Base-by-base conservation (phyloP, 192 early-diverging fungal genomes). In the Podila verticillata region DNA sequence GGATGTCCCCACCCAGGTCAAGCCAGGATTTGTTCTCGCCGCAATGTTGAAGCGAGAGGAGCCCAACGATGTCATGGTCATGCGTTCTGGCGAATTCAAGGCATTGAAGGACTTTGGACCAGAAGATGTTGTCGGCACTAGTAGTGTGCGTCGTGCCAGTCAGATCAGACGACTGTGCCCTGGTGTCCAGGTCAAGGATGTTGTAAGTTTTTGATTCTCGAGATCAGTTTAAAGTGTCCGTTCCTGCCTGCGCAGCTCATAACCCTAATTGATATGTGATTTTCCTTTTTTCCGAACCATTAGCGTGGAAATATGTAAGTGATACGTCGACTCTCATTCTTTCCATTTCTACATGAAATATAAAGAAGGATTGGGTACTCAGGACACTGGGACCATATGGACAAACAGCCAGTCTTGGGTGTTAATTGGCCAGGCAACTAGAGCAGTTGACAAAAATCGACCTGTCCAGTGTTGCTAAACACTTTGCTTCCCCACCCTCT, bases 31-130 rank as follows among this genome's bases (percentile, higher is more conserved):
- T 94, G 57, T 77, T 0, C 72, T 99, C 32, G 95, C 90, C 2
- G 96, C 96, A 0, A 88, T 97, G 28, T 78, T 94, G 62, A 88
- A 93, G 81, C 84, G 97, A n/a, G 96, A 94, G 66, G 93, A 99
- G 81, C 95, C 96, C 2, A 82, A 94, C 47, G 97, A 99, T 86
- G 95, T 92, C 24, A 84, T 99, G 22, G 89, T 97, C 36, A 86
- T 95, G 83, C 87, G 81, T n/a, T 28, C 51, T 4, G 74, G 72
- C 13, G 70, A 71, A 26, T 73, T 65, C 26, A 81, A 83, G 51
- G 84, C 67, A 8, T 73, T 99, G 24, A 85, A 84, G 19, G 86
- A 90, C 22, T 83, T 99, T 61, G 92, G 94, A 0, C 49, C 66
- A 1, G 95, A 93, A 13, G 89, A 91, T 81, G 89, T 94, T 4